phyloP scores from a whole-genome alignment of 164 flowering plant species.

The grape (Vitis vinifera) region ASM3070453v1 NC_081810.1:4061501-4062000 shows the following conservation, averaged over 20 bases:
- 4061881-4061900: slow-evolving; percentile 63
- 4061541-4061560: slow-evolving; percentile 87
- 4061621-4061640: slow-evolving; percentile 85
- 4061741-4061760: slow-evolving; percentile 82
- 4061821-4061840: neutral
- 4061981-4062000: slow-evolving; percentile 40
- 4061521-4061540: slow-evolving; percentile 92
- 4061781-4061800: slow-evolving; percentile 86
- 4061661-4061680: slow-evolving; percentile 83
- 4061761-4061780: slow-evolving; percentile 83
- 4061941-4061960: slow-evolving; percentile 47
- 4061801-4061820: slow-evolving; percentile 30
- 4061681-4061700: slow-evolving; percentile 79
- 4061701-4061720: slow-evolving; percentile 92
- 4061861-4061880: neutral
- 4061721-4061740: slow-evolving; percentile 89
- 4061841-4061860: neutral
- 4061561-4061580: slow-evolving; percentile 81
- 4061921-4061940: slow-evolving; percentile 60
- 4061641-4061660: slow-evolving; percentile 90
- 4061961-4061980: slow-evolving; percentile 53
- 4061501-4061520: slow-evolving; percentile 85
- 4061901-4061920: slow-evolving; percentile 77
- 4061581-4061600: slow-evolving; percentile 89
- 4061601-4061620: slow-evolving; percentile 89